A percentile compares a stretch with the other conserved stretches of the same genome.
Evolutionary conservation across 345 rosid species (phyloP).

Genomic region (Laguncularia racemosa): DNA sequence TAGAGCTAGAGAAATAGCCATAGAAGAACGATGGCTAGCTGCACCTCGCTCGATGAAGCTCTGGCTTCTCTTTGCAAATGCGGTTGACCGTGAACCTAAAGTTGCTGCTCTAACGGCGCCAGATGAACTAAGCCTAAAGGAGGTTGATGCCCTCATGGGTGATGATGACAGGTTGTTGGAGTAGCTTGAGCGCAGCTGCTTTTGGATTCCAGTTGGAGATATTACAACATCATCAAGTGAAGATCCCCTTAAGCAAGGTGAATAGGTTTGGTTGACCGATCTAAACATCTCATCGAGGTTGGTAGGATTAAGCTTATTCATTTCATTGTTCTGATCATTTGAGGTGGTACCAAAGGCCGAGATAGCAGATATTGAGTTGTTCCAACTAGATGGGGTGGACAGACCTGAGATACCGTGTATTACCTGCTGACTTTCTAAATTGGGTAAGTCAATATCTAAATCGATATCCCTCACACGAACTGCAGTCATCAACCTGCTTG

Average conservation of each 20-base stretch:
- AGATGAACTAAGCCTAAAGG: too few relatives aligned
- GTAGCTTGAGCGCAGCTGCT: too few relatives aligned
- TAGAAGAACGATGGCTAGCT: constrained; percentile 29
- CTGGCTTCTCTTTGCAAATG: too few relatives aligned
- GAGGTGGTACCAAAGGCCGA: constrained; percentile 30
- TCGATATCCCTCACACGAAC: constrained; percentile 61
- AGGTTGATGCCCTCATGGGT: too few relatives aligned
- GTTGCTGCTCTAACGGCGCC: too few relatives aligned
- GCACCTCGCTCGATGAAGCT: too few relatives aligned
- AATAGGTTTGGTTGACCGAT: constrained; percentile 26
- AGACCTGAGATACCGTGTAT: constrained; percentile 50
- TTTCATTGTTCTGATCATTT: constrained; percentile 29
- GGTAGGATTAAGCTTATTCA: constrained; percentile 49
- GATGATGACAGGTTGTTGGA: too few relatives aligned
- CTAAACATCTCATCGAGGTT: constrained; percentile 66
- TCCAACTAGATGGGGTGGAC: constrained; percentile 61
- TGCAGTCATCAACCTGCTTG: constrained; percentile 67
- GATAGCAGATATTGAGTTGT: constrained; percentile 32
- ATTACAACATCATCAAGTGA: constrained; percentile 22
- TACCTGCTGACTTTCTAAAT: constrained; percentile 30
- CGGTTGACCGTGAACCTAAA: too few relatives aligned
- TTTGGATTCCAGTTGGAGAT: constrained; percentile 25
- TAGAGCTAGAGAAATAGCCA: constrained; percentile 23
- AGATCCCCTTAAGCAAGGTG: constrained; percentile 35
- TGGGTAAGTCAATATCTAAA: constrained; percentile 33